A percentile compares a stretch with the other conserved stretches of the same genome.
phyloP scores from a whole-genome alignment of 108 stramenopile genomes.

The Nitzschia putrida region DNA sequence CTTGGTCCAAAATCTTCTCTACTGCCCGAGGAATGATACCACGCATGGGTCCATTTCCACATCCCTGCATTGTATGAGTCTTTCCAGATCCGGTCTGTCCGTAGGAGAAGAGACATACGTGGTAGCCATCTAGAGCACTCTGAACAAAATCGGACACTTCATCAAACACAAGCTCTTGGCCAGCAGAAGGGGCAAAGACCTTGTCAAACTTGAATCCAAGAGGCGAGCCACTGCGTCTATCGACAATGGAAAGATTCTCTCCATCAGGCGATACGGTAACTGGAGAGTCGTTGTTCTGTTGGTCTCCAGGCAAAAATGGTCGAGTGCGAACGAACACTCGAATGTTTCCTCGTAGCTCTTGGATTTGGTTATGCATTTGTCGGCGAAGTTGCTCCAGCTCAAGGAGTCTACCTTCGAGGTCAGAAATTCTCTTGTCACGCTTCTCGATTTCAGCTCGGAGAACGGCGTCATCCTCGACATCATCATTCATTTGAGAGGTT shows the following conservation, averaged over 20 bases:
- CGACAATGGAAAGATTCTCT: constrained; percentile 52
- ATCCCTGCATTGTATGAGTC: constrained; percentile 98
- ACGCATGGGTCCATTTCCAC: constrained; percentile 82
- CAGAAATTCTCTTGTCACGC: constrained; percentile 70
- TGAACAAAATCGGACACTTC: constrained; percentile 98
- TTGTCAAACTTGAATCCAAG: constrained; percentile 87
- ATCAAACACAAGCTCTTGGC: constrained; percentile 89
- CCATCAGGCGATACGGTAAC: constrained; percentile 57
- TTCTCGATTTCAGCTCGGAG: constrained; percentile 86
- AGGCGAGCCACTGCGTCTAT: constrained; percentile 40
- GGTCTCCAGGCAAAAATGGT: constrained; percentile 87
- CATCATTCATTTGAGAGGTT: constrained; percentile 30
- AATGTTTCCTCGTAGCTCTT: constrained; percentile 94
- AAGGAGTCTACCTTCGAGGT: constrained; percentile 81
- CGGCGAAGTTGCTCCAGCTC: constrained; percentile 82
- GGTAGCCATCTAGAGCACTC: constrained; percentile 94
- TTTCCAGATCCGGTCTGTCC: constrained; percentile 89
- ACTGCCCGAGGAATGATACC: constrained; percentile 96
- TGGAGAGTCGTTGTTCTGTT: constrained; percentile 43
- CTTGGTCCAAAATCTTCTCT: constrained; percentile 88
- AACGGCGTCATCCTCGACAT: constrained; percentile 84
- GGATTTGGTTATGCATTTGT: constrained; percentile 92
- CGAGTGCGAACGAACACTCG: constrained; percentile 93
- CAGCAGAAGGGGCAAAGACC: constrained; percentile 88
- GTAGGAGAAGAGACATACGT: constrained; percentile 95